Percentiles rank a stretch among this genome's conserved stretches.
phyloP scores from a whole-genome alignment of 495 filamentous ascomycete species.

The Xylaria acuta region DNA sequence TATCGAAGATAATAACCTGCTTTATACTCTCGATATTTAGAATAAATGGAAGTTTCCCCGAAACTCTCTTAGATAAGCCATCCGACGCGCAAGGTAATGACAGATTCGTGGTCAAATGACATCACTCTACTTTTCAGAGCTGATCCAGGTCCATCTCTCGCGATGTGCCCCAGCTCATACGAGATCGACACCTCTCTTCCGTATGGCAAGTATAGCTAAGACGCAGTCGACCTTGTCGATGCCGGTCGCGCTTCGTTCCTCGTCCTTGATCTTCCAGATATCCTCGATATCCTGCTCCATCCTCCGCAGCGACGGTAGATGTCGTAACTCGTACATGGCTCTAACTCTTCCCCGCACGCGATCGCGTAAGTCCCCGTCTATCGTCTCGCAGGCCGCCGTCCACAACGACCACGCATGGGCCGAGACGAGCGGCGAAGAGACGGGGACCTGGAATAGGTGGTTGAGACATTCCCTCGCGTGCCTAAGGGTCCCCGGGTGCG shows the following conservation, averaged over 20 bases:
- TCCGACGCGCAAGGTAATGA: not conserved
- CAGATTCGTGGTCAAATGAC: not conserved
- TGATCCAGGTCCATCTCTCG: not conserved
- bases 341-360: conserved; percentile 35
- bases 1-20: not conserved
- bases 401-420: conserved; percentile 42
- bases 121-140: not conserved
- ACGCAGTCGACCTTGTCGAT: conserved; percentile 41
- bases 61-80: not conserved
- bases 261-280: conserved; percentile 40
- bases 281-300: conserved; percentile 38
- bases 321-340: conserved; percentile 37
- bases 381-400: conserved; percentile 42
- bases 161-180: conserved; percentile 16
- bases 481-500: conserved; percentile 30
- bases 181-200: conserved; percentile 37
- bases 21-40: not conserved
- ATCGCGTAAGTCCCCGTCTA: conserved; percentile 34
- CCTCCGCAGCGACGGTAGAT: conserved; percentile 37
- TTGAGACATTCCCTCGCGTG: conserved; percentile 34
- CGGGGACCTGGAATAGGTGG: conserved; percentile 32
- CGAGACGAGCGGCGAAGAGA: conserved; percentile 36
- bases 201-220: conserved; percentile 33
- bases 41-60: not conserved
- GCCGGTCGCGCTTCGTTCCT: conserved; percentile 34